Conservation (phyloP, 2,329 filamentous ascomycete species). For the Penicillium rolfsii region DNA sequence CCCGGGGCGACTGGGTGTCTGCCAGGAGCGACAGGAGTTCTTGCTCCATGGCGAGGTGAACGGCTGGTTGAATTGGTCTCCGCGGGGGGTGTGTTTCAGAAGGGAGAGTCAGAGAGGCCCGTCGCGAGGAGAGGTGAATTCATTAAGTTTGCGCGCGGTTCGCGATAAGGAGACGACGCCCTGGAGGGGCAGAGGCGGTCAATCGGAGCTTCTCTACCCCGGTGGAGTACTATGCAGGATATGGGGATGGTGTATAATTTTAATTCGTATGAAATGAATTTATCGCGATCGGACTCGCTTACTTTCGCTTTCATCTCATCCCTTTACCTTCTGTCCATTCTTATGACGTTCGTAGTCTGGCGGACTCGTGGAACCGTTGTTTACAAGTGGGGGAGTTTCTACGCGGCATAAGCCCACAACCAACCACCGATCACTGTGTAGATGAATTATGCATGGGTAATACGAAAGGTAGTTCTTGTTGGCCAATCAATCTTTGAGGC, state of each 20-base stretch:
- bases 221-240: not conserved
- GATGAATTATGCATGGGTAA: not conserved
- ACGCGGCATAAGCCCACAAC: not conserved
- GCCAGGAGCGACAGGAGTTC: slow-evolving; percentile 85
- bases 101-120: not conserved
- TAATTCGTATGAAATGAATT: not conserved
- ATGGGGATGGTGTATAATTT: not conserved
- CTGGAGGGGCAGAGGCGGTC: slow-evolving; percentile 25
- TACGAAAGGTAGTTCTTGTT: not conserved
- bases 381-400: not conserved
- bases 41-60: slow-evolving; percentile 71
- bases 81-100: not conserved
- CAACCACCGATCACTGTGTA: not conserved
- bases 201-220: slow-evolving; percentile 3
- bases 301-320: not conserved
- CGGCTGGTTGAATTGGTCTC: slow-evolving; percentile 11
- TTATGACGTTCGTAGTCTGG: not conserved
- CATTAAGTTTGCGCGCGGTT: slow-evolving; percentile 17
- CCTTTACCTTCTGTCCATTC: not conserved
- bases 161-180: slow-evolving; percentile 20
- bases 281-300: not conserved
- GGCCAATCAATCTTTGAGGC: not conserved
- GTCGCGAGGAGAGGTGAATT: slow-evolving; percentile 1
- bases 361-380: not conserved
- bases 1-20: slow-evolving; percentile 78